Evolutionary conservation across 176 grass and related monocot genomes (phyloP), one percentile per base, ranked within the genome.

Genomic region (Lolium rigidum): DNA sequence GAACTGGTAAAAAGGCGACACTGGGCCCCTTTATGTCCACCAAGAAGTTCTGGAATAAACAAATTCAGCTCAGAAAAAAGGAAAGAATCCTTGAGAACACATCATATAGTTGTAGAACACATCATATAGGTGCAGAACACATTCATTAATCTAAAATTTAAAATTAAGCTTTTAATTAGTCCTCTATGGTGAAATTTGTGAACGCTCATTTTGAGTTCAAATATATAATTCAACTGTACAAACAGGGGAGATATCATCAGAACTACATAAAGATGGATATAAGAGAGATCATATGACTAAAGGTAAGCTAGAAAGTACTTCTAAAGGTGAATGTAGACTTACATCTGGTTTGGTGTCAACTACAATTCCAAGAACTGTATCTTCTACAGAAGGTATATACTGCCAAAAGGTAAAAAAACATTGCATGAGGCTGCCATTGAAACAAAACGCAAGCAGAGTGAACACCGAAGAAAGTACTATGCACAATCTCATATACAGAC

Each of bases 21-120:
- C 69, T 91, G 48, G 94, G 88, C 26, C 91, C 92, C 74, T 99
- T 99, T 88, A 99, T 96, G 79, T 99, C 97, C 83, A 99, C 90
- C 77, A 96, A 59, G 82, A 99, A 99, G 76, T 99, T 92, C 97
- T 99, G 82, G 28, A 88, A 95, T 73, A 77, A 88, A 1, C 5
- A 82, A 84, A 78, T 24, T 9, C 31, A 82, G 7, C 24, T 63
- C n/a, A 87, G 35, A 4, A 26, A 52, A 61, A 76, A 55, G 17
- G 41, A 80, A 43, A 43, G 35, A 43, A 70, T 41, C 35, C 17
- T 48, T 38, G 61, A 74, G 14, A 85, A 70, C 18, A 70, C 64
- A 92, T 82, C 59, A 83, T 80, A 43, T 20, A 49, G 41, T 22
- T 10, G 9, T 3, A 74, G 14, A 85, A 70, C 18, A 70, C 64